phyloP scores from a whole-genome alignment of 257 asterid genomes.

The Misopates orontium region DNA sequence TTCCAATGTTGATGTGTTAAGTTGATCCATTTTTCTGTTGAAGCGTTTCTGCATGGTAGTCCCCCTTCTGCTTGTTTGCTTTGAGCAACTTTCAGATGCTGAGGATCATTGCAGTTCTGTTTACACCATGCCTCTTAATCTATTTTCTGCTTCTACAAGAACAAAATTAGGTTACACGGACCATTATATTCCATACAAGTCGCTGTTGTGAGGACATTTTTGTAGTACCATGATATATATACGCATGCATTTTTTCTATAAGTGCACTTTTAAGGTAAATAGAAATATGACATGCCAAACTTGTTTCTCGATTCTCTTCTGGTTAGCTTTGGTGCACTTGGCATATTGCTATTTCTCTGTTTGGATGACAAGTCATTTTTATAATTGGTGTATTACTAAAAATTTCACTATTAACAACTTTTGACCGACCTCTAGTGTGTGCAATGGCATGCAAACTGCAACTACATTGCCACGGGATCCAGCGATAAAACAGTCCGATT shows the following conservation, averaged over 20 bases:
- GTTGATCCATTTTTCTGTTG: not conserved
- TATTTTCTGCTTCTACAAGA: no score
- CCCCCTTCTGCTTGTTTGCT: not conserved
- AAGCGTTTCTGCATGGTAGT: not conserved
- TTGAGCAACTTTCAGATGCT: no score
- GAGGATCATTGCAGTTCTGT: no score
- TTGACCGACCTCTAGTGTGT: constrained; percentile 59
- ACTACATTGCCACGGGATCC: constrained; percentile 94
- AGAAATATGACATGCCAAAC: not conserved
- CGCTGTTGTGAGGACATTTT: not conserved
- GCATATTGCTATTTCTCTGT: not conserved
- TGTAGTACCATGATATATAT: not conserved
- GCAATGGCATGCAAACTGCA: constrained; percentile 97
- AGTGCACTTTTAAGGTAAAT: not conserved
- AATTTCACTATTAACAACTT: constrained; percentile 1
- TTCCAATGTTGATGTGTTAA: no score
- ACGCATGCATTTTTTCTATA: not conserved
- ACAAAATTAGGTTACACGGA: no score
- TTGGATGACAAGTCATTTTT: not conserved
- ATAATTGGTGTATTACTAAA: constrained; percentile 1
- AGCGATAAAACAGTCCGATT: constrained; percentile 97
- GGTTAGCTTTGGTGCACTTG: not conserved
- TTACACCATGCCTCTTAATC: no score
- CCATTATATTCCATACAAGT: no score
- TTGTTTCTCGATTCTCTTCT: not conserved